These are phyloP conservation scores for Pyrenochaeta sp. DNA, from an alignment of 2,329 filamentous ascomycete genomes.

Conservation along the genomic window DNA sequence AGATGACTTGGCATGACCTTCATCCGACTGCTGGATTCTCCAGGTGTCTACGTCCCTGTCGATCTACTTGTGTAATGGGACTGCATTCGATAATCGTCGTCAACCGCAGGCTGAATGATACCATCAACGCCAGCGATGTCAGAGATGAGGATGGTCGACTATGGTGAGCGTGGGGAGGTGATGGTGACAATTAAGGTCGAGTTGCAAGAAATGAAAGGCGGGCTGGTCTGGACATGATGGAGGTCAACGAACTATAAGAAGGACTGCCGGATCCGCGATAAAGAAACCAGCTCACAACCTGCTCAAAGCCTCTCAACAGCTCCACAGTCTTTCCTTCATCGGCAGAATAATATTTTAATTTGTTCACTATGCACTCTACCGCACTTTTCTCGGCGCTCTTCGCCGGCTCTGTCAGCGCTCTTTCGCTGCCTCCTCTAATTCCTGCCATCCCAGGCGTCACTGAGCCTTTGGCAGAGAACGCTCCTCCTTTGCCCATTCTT, in stretches of 20 bases:
- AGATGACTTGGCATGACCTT: neutral
- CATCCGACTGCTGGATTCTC: neutral
- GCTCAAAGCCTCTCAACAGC: constrained; percentile 35
- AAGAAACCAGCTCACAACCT: constrained; percentile 34
- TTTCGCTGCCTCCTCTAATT: constrained; percentile 64
- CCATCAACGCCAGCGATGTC: constrained; percentile 18
- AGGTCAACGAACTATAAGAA: constrained; percentile 31
- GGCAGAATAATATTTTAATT: constrained; percentile 2
- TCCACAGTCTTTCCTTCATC: constrained; percentile 9
- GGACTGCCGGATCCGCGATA: constrained; percentile 1
- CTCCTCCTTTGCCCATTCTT: constrained; percentile 65
- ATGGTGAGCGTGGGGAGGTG: neutral
- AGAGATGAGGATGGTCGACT: constrained; percentile 27
- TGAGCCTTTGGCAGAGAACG: constrained; percentile 60
- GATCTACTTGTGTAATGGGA: constrained; percentile 22
- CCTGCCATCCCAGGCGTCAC: constrained; percentile 68
- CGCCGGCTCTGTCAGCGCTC: constrained; percentile 24
- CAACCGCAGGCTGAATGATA: constrained; percentile 25
- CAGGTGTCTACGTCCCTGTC: constrained; percentile 19
- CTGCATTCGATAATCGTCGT: constrained; percentile 28
- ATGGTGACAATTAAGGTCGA: neutral
- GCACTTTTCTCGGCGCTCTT: constrained; percentile 29
- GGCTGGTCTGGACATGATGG: neutral
- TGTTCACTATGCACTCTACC: constrained; percentile 30
- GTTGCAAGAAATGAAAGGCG: neutral